These are phyloP conservation scores for Phellopilus nigrolimitatus DNA, from an alignment of 1,284 basidiomycete species.

Conservation along the genomic window DNA sequence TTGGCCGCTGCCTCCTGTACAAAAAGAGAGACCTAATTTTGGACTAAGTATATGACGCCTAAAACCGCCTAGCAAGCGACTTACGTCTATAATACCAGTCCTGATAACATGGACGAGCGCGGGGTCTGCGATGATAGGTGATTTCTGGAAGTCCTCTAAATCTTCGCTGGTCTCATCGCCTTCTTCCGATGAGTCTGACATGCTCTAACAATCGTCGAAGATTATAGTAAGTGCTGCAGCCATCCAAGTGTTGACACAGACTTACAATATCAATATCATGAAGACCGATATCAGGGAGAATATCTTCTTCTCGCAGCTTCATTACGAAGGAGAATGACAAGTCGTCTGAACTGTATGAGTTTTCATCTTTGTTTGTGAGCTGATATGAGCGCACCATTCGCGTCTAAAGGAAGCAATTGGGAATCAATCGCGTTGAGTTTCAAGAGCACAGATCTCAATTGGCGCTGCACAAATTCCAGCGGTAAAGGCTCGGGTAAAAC, in stretches of 20 bases:
- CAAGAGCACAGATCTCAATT: slow-evolving; percentile 81
- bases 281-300: slow-evolving; percentile 53
- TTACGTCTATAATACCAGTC: neutral
- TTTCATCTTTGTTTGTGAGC: too few relatives aligned
- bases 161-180: neutral
- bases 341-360: slow-evolving; percentile 52
- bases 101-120: slow-evolving; percentile 6
- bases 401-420: slow-evolving; percentile 58
- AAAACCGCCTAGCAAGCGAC: neutral
- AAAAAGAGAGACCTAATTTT: slow-evolving; percentile 2
- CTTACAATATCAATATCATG: slow-evolving; percentile 45
- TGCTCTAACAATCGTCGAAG: too few relatives aligned
- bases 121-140: neutral
- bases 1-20: slow-evolving; percentile 4
- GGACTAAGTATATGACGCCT: neutral
- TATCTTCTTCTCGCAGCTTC: slow-evolving; percentile 70
- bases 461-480: slow-evolving; percentile 59
- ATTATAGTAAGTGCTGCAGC: too few relatives aligned
- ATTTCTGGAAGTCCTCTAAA: neutral
- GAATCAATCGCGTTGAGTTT: slow-evolving; percentile 81
- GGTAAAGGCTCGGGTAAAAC: slow-evolving; percentile 47
- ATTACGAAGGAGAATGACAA: slow-evolving; percentile 79
- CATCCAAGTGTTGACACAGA: neutral
- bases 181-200: neutral
- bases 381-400: slow-evolving; percentile 37